Conservation (phyloP, 495 filamentous ascomycete species). For the Aspergillus coremiiformis region DNA sequence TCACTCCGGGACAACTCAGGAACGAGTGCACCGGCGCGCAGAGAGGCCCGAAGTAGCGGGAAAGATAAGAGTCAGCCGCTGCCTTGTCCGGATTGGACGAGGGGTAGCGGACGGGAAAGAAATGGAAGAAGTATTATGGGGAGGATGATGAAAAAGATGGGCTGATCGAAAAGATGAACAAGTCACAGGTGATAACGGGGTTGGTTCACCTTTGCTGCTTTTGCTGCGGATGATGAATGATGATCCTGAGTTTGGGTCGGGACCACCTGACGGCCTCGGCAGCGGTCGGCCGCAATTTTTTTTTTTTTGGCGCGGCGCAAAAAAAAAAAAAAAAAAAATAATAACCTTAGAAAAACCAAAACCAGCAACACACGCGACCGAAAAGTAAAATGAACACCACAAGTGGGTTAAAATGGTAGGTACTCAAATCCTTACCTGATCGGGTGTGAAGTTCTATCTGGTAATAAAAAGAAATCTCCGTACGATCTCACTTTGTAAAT, state of each 20-base stretch:
- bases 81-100: slow-evolving; percentile 9
- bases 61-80: slow-evolving; percentile 10
- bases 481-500: neutral
- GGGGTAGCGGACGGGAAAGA: slow-evolving; percentile 1
- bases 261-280: slow-evolving; percentile 28
- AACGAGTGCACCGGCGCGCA: slow-evolving; percentile 33
- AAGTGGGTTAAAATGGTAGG: neutral
- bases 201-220: slow-evolving; percentile 4
- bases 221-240: slow-evolving; percentile 13
- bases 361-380: slow-evolving; percentile 15
- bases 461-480: neutral
- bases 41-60: slow-evolving; percentile 24
- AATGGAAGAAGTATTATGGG: slow-evolving; percentile 2
- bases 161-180: neutral
- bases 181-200: neutral
- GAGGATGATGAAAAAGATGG: slow-evolving; percentile 1
- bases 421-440: neutral
- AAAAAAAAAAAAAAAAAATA: no score
- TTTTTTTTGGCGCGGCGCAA: neutral
- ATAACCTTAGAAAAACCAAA: neutral
- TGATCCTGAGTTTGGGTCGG: slow-evolving; percentile 18
- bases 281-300: slow-evolving; percentile 18
- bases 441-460: neutral
- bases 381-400: neutral
- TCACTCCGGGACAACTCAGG: slow-evolving; percentile 39